Base-by-base conservation (phyloP, 495 filamentous ascomycete species). In the Penicillium atrosanguineum region DNA sequence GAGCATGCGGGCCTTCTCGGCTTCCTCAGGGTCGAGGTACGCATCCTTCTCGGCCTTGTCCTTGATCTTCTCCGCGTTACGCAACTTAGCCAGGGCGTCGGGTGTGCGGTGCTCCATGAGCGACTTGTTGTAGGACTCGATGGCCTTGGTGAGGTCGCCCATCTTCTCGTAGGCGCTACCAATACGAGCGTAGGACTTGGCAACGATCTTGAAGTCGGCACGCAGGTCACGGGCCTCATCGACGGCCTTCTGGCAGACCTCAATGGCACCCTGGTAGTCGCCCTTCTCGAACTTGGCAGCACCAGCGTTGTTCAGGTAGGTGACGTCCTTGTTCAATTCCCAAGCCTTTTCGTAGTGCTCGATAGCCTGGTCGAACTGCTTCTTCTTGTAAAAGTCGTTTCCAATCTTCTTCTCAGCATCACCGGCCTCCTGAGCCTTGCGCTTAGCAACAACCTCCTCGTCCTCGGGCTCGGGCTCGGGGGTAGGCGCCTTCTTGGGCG, bases 321-420 rank as follows among this genome's bases (percentile, higher is more conserved):
- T 94, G 64, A 97, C 92, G 58, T 99, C 94, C 78, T 96, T 91
- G 83, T 92, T 77, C 43, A 93, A 57, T 44, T 92, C 88, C 95
- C 95, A 99, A 2, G 94, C 94, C 68, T 95, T 96, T 63, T 75
- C 80, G 76, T 99, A 99, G 76, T 99, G 91, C 69, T 89, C 84
- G 62, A 97, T 95, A 40, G 94, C 94, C 62, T 85, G 83, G 60
- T 97, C 95, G 52, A 97, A 94, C 63, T 96, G 83, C 60, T 91
- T 84, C 83, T 97, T 96, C 85, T 97, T 99, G 79, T 99, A 99
- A 65, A 86, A 86, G 58, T 95, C 89, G 23, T 91, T 99, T 50
- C 94, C 94, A 44, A 96, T 78, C 50, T 85, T 87, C 82, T 97
- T 99, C 78, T 97, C 91, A 50, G 89, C 87, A 60, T 99, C 94